phyloP scores from a whole-genome alignment of 2,329 filamentous ascomycete genomes.

The Cordyceps javanica region DNA sequence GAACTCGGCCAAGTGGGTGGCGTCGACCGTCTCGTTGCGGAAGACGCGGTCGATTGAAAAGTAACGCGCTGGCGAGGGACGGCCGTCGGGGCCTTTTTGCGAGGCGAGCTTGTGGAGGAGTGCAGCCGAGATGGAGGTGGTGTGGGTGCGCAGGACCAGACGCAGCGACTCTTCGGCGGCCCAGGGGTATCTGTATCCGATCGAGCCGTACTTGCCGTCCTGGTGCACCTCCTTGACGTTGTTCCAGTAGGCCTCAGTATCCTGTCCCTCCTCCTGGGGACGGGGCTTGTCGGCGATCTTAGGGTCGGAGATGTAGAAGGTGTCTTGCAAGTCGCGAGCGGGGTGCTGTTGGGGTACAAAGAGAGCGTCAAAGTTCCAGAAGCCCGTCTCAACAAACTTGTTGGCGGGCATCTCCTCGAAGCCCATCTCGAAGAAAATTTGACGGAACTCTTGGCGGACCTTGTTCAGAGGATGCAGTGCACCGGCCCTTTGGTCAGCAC shows the following conservation, averaged over 20 bases:
- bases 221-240: slow-evolving; percentile 85
- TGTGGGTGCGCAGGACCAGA: slow-evolving; percentile 91
- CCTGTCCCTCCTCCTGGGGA: slow-evolving; percentile 46
- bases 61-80: slow-evolving; percentile 70
- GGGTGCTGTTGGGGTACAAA: slow-evolving; percentile 98
- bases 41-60: slow-evolving; percentile 99
- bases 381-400: slow-evolving; percentile 89
- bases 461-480: slow-evolving; percentile 75
- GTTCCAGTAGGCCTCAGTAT: slow-evolving; percentile 83
- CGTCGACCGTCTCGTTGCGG: slow-evolving; percentile 94
- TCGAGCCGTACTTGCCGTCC: slow-evolving; percentile 85
- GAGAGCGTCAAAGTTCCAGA: slow-evolving; percentile 97
- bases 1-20: slow-evolving; percentile 95
- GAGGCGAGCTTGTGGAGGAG: slow-evolving; percentile 86
- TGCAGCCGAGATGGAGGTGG: slow-evolving; percentile 83
- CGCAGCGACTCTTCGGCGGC: slow-evolving; percentile 77
- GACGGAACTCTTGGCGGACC: slow-evolving; percentile 89
- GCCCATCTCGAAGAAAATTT: slow-evolving; percentile 99
- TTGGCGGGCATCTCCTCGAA: slow-evolving; percentile 98
- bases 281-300: slow-evolving; percentile 63
- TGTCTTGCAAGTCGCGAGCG: slow-evolving; percentile 94
- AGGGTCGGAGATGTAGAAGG: slow-evolving; percentile 96
- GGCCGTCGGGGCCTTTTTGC: slow-evolving; percentile 66
- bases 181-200: slow-evolving; percentile 96
- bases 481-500: slow-evolving; percentile 54